These are phyloP conservation scores for Candida michaelii DNA, from an alignment of 805 yeast genomes.

Conservation along the genomic window DNA sequence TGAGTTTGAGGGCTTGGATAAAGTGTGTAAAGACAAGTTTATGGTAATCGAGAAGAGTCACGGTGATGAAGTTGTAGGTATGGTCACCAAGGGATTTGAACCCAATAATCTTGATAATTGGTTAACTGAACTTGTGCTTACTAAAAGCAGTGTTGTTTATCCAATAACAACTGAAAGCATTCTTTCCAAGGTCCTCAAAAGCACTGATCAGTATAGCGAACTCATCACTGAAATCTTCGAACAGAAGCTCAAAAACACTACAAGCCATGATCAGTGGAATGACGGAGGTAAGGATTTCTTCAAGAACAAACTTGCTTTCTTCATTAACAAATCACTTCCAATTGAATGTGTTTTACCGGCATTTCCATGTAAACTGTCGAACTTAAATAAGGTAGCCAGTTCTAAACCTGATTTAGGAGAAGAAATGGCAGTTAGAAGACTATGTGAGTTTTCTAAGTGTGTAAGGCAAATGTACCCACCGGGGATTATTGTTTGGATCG, in stretches of 20 bases:
- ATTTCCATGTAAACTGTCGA: constrained; percentile 65
- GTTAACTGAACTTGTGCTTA: constrained; percentile 30
- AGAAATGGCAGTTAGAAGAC: constrained; percentile 31
- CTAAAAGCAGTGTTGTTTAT: constrained; percentile 20
- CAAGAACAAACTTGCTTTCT: constrained; percentile 42
- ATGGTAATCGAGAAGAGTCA: constrained; percentile 22
- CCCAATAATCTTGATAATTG: constrained; percentile 29
- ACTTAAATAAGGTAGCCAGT: constrained; percentile 50
- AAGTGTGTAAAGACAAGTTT: not conserved
- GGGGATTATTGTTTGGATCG: constrained; percentile 55
- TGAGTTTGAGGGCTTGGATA: not conserved
- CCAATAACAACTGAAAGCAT: not conserved
- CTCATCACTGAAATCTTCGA: constrained; percentile 44
- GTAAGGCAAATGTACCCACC: constrained; percentile 47
- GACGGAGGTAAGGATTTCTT: constrained; percentile 45
- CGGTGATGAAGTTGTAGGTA: constrained; percentile 23
- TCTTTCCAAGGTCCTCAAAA: no score
- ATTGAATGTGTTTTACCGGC: constrained; percentile 63
- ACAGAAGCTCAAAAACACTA: constrained; percentile 46
- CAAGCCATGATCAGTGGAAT: constrained; percentile 50
- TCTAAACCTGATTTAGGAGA: constrained; percentile 54
- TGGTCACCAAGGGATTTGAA: constrained; percentile 27
- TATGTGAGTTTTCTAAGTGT: constrained; percentile 29
- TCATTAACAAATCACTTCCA: constrained; percentile 46
- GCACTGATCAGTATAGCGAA: not conserved